phyloP scores from a whole-genome alignment of 23 red algal species.

The Gracilaria gracilis region DNA sequence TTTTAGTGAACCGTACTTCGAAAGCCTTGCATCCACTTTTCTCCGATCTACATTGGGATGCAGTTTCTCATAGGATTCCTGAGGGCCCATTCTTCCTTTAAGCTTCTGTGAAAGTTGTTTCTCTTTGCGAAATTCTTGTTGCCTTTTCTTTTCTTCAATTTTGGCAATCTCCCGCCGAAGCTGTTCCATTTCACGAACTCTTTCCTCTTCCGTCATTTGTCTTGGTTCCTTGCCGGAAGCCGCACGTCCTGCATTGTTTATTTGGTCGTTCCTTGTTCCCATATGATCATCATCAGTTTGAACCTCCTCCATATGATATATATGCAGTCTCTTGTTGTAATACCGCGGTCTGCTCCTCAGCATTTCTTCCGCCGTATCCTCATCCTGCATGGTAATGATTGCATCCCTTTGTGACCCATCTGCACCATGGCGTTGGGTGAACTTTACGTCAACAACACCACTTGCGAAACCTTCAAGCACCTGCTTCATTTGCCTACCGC shows the following conservation, averaged over 20 bases:
- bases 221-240: constrained; percentile 1
- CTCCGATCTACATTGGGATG: neutral
- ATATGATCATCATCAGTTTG: neutral
- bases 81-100: neutral
- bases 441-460: constrained; percentile 21
- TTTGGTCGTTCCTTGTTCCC: neutral
- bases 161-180: constrained; percentile 44
- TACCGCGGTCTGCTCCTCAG: constrained; percentile 27
- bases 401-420: constrained; percentile 24
- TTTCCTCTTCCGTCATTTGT: constrained; percentile 28
- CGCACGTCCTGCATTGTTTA: neutral
- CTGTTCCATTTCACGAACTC: constrained; percentile 39
- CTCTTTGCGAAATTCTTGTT: neutral
- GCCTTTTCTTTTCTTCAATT: constrained; percentile 30
- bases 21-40: constrained; percentile 31
- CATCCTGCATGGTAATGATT: constrained; percentile 31
- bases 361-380: constrained; percentile 9
- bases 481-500: constrained; percentile 2
- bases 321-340: neutral
- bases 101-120: neutral
- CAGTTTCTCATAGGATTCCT: neutral
- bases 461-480: constrained; percentile 19
- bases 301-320: neutral
- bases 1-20: neutral
- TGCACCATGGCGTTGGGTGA: neutral